Evolutionary conservation across 306 rosid species (phyloP).

Genomic region (Dryas alaskensis): DNA sequence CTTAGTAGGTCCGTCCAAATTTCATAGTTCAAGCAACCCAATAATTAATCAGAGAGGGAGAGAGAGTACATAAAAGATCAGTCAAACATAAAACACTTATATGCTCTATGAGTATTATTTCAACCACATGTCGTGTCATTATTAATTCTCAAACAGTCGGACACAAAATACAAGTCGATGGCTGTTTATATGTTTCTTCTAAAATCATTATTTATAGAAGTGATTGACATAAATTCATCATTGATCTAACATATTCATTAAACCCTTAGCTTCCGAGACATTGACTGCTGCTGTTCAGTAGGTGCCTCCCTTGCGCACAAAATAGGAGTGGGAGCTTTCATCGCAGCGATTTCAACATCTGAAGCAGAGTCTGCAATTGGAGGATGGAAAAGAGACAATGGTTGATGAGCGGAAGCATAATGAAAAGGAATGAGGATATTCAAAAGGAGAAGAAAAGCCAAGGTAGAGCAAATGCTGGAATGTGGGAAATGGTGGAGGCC

Average conservation of each 20-base stretch:
- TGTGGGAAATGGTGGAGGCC: background rate
- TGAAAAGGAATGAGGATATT: background rate
- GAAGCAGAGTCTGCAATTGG: background rate
- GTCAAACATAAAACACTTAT: too few relatives aligned
- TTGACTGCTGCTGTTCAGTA: background rate
- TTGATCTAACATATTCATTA: background rate
- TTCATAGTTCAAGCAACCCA: too few relatives aligned
- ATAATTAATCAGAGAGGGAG: too few relatives aligned
- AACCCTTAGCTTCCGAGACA: slow-evolving; percentile 5
- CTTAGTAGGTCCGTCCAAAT: too few relatives aligned
- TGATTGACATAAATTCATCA: too few relatives aligned
- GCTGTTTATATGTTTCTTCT: background rate
- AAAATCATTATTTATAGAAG: background rate
- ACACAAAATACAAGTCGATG: background rate
- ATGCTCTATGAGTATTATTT: background rate
- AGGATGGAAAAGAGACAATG: background rate
- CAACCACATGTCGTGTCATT: background rate
- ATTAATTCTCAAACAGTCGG: too few relatives aligned
- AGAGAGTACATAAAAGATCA: too few relatives aligned
- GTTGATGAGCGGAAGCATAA: background rate
- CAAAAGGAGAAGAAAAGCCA: background rate
- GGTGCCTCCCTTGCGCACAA: background rate
- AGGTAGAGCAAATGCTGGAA: background rate
- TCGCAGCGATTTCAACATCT: background rate
- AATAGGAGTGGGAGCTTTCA: background rate